phyloP scores from a whole-genome alignment of 2,329 filamentous ascomycete genomes.

The Microascus cirrosus region DNA sequence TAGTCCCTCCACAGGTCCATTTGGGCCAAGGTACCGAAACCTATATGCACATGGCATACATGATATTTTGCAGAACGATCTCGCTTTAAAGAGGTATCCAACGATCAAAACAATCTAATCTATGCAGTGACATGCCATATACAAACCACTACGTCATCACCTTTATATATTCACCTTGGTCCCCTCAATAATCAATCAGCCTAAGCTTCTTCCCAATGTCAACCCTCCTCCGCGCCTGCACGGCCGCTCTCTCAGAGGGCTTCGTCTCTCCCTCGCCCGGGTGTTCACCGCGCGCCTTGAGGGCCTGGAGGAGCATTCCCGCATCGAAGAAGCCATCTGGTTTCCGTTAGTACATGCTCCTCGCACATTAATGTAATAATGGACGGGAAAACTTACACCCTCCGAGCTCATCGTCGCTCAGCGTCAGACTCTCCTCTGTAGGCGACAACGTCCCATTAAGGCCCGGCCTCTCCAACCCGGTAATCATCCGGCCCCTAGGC shows the following conservation, averaged over 20 bases:
- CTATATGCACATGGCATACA: no score
- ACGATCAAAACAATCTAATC: background rate
- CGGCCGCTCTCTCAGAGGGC: constrained; percentile 47
- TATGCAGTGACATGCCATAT: background rate
- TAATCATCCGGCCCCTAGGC: constrained; percentile 62
- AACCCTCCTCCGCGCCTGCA: constrained; percentile 43
- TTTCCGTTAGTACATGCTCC: constrained; percentile 14
- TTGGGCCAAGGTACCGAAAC: no score
- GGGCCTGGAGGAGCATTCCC: constrained; percentile 81
- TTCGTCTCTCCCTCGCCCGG: constrained; percentile 39
- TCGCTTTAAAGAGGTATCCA: background rate
- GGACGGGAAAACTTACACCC: constrained; percentile 62
- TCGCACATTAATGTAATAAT: background rate
- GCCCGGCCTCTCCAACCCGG: constrained; percentile 35
- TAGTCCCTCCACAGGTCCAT: no score
- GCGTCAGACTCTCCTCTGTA: constrained; percentile 56
- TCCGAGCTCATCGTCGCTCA: constrained; percentile 79
- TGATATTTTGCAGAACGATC: no score
- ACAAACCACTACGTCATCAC: background rate
- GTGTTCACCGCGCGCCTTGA: constrained; percentile 58
- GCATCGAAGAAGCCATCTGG: constrained; percentile 95
- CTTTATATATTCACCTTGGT: background rate
- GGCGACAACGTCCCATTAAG: constrained; percentile 43
- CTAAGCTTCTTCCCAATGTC: constrained; percentile 67
- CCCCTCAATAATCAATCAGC: constrained; percentile 52